A percentile compares a stretch with the other conserved stretches of the same genome.
Evolutionary conservation across 805 yeast genomes (phyloP).

Genomic region (Kluyveromyces lactis): DNA sequence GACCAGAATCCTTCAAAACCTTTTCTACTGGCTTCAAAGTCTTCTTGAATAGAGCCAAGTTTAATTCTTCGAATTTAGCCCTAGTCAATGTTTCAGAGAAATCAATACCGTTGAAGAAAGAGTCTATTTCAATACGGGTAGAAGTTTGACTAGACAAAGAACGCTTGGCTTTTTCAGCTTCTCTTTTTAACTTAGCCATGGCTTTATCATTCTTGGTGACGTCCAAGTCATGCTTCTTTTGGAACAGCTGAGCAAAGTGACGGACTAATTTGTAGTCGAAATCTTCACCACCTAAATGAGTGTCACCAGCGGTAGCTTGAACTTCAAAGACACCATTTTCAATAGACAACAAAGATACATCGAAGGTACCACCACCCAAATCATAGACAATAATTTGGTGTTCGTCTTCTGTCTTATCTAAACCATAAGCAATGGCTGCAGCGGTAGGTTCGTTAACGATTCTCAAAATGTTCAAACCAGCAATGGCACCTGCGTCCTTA

Average conservation of each 20-base stretch:
- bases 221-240: conserved; percentile 88
- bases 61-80: conserved; percentile 96
- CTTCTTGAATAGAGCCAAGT: conserved; percentile 85
- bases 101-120: conserved; percentile 90
- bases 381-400: conserved; percentile 88
- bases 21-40: conserved; percentile 95
- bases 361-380: conserved; percentile 97
- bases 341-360: conserved; percentile 79
- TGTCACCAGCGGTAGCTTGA: conserved; percentile 91
- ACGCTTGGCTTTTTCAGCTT: conserved; percentile 97
- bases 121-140: conserved; percentile 92
- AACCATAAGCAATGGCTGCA: conserved; percentile 95
- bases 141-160: conserved; percentile 92
- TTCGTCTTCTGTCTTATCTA: conserved; percentile 75
- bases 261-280: conserved; percentile 83
- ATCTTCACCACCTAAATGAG: conserved; percentile 97
- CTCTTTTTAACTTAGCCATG: conserved; percentile 88
- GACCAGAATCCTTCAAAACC: conserved; percentile 88
- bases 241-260: conserved; percentile 79
- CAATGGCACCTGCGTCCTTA: conserved; percentile 87
- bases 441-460: conserved; percentile 94
- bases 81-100: conserved; percentile 92
- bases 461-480: conserved; percentile 81
- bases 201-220: conserved; percentile 76
- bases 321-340: conserved; percentile 92